Evolutionary conservation across 2,329 filamentous ascomycete species (phyloP).

Genomic region (Tolypocladium tundrense): DNA sequence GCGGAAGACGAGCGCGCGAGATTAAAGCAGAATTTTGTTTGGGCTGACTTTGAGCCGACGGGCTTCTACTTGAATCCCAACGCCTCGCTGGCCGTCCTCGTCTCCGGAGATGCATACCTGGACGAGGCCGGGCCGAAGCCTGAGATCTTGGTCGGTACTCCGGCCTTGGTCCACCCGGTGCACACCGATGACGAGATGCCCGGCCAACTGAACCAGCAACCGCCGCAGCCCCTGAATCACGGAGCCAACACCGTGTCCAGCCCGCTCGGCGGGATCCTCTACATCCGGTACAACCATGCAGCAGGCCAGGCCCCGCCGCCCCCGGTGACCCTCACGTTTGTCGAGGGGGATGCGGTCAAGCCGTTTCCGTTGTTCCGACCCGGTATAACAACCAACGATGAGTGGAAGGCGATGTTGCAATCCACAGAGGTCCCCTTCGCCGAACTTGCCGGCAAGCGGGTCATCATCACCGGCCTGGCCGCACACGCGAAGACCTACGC

Average conservation of each 20-base stretch:
- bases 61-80: too few species aligned
- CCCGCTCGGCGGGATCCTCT: conserved; percentile 1
- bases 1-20: too few species aligned
- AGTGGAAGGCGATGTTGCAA: neutral
- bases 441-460: neutral
- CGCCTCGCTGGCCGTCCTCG: too few species aligned
- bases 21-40: too few species aligned
- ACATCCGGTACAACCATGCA: conserved; percentile 1
- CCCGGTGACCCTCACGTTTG: neutral
- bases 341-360: neutral
- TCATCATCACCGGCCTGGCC: conserved; percentile 4
- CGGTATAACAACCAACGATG: neutral
- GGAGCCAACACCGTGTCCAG: neutral
- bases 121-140: too few species aligned
- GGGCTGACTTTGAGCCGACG: too few species aligned
- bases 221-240: neutral
- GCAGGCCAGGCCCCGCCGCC: neutral
- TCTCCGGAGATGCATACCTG: too few species aligned
- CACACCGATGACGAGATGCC: too few species aligned
- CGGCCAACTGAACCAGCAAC: too few species aligned
- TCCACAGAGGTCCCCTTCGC: conserved; percentile 3
- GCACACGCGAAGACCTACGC: neutral
- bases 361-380: conserved; percentile 3
- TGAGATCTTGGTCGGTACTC: too few species aligned
- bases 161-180: too few species aligned